Conservation (phyloP, 2,329 filamentous ascomycete genomes). For the Chrysoporthe puriensis region DNA sequence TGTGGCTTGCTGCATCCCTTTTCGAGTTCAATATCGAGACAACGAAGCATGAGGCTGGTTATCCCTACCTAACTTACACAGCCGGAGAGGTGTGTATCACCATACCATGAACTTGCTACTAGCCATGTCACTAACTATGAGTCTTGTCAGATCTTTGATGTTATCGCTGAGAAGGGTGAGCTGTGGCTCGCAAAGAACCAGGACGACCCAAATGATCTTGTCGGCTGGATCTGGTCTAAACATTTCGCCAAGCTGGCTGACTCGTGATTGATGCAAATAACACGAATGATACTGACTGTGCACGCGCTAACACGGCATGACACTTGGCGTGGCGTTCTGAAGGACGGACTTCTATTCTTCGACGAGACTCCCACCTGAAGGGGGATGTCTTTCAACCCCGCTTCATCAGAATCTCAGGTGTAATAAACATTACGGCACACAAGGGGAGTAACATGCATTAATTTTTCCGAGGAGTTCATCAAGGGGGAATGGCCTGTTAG, state of each 20-base stretch:
- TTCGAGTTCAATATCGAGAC: conserved; percentile 98
- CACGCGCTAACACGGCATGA: conserved; percentile 5
- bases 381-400: not conserved
- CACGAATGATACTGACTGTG: not conserved
- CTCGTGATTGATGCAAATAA: conserved; percentile 33
- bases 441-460: conserved; percentile 16
- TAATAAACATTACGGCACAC: conserved; percentile 28
- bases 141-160: conserved; percentile 71
- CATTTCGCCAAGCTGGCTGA: conserved; percentile 80
- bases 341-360: conserved; percentile 14
- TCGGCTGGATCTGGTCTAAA: conserved; percentile 99
- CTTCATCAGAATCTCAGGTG: conserved; percentile 23
- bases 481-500: conserved; percentile 25
- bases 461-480: conserved; percentile 19
- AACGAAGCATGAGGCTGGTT: conserved; percentile 88
- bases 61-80: conserved; percentile 94
- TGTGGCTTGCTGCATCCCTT: conserved; percentile 90
- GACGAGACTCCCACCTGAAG: not conserved
- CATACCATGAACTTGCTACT: not conserved
- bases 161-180: conserved; percentile 95
- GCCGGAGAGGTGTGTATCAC: conserved; percentile 74
- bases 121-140: conserved; percentile 19
- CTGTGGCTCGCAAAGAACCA: conserved; percentile 98
- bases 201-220: conserved; percentile 76
- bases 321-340: conserved; percentile 20